These are phyloP conservation scores for Trichoderma oligosporum DNA, from an alignment of 2,329 filamentous ascomycete genomes.

Conservation along the genomic window DNA sequence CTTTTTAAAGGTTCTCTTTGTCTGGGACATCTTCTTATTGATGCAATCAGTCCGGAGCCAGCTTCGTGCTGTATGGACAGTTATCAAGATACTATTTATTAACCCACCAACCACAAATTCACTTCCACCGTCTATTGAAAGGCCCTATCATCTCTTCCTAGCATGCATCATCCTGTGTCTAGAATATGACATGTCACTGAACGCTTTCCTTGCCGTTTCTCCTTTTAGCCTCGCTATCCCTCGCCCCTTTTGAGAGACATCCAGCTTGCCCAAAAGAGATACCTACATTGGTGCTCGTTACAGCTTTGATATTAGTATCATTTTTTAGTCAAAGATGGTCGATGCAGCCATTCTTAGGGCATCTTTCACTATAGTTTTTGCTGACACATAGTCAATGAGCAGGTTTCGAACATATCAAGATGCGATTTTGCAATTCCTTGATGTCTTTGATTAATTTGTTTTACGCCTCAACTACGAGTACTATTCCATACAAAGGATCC, in stretches of 20 bases:
- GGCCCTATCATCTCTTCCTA: background rate
- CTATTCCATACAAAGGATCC: background rate
- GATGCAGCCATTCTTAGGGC: too few relatives aligned
- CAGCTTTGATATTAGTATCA: too few relatives aligned
- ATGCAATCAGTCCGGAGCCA: background rate
- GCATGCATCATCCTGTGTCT: background rate
- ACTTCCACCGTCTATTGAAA: background rate
- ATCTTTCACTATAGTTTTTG: too few relatives aligned
- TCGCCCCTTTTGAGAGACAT: background rate
- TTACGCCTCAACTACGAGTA: too few relatives aligned
- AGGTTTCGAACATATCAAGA: too few relatives aligned
- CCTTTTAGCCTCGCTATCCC: slow-evolving; percentile 8
- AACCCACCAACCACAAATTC: background rate
- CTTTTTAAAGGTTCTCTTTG: background rate
- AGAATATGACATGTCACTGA: slow-evolving; percentile 6
- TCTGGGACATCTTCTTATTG: background rate
- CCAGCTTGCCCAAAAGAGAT: background rate
- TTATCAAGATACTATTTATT: background rate
- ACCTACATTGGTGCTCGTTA: too few relatives aligned
- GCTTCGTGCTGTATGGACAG: background rate
- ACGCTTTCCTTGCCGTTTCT: background rate
- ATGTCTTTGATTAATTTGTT: too few relatives aligned
- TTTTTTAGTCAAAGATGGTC: too few relatives aligned
- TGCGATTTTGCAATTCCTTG: too few relatives aligned
- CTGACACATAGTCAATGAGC: too few relatives aligned